Conservation (phyloP, 495 filamentous ascomycete species). For the Xylaria grammica region DNA sequence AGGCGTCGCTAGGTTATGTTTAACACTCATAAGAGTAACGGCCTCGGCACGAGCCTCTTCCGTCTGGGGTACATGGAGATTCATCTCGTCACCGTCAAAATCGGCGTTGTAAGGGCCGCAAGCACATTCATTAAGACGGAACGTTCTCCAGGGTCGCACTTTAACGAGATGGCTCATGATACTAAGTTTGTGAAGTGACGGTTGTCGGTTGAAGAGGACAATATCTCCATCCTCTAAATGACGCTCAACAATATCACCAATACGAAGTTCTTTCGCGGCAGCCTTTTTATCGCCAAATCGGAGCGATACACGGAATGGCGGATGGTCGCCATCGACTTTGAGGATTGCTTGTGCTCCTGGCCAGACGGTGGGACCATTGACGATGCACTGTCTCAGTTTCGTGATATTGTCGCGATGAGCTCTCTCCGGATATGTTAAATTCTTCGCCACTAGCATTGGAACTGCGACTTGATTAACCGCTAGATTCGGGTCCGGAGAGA, state of each 20-base stretch:
- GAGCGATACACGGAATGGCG: slow-evolving; percentile 70
- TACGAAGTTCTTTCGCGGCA: slow-evolving; percentile 70
- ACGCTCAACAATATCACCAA: slow-evolving; percentile 90
- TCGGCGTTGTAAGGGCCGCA: slow-evolving; percentile 99
- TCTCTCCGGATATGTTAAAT: slow-evolving; percentile 91
- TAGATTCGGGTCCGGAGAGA: slow-evolving; percentile 94
- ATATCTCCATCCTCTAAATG: slow-evolving; percentile 97
- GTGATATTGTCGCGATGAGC: slow-evolving; percentile 82
- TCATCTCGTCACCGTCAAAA: slow-evolving; percentile 99
- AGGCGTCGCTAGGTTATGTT: slow-evolving; percentile 91
- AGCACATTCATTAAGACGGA: slow-evolving; percentile 96
- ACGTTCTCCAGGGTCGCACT: slow-evolving; percentile 93
- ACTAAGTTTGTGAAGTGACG: slow-evolving; percentile 95
- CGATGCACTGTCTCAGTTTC: slow-evolving; percentile 73
- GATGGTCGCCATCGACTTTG: slow-evolving; percentile 56
- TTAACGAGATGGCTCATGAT: slow-evolving; percentile 94
- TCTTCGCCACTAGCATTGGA: slow-evolving; percentile 86
- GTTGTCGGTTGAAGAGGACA: slow-evolving; percentile 97
- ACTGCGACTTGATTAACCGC: slow-evolving; percentile 94
- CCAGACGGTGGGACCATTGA: slow-evolving; percentile 75
- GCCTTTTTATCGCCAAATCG: slow-evolving; percentile 72
- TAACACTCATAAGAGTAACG: slow-evolving; percentile 96
- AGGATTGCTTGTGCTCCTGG: slow-evolving; percentile 85
- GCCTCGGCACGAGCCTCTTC: slow-evolving; percentile 96
- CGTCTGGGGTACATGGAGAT: slow-evolving; percentile 95